Evolutionary conservation across 768 basidiomycete genomes (phyloP), one percentile per base, ranked within the genome.

Genomic region (Lactarius hatsudake): DNA sequence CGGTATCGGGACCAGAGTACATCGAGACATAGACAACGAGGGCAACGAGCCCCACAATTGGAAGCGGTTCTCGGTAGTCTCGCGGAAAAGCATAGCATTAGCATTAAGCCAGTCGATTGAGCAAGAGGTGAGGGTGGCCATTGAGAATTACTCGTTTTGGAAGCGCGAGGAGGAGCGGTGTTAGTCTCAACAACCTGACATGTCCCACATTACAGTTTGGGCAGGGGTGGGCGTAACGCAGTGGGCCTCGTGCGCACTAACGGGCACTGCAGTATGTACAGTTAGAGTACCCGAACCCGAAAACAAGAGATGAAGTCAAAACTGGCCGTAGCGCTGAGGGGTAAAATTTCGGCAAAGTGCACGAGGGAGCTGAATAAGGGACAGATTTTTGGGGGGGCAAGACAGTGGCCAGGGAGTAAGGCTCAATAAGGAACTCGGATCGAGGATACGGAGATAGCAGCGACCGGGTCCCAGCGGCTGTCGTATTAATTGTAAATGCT

Each of bases 41-140:
- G 18, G n/a, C 32, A 23, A 40, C 20, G 43, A 62, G 38, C 55
- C n/a, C 32, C 30, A 13, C 6, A 15, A 28, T 17, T 20, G 36
- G 55, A 42, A 63, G 48, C 61, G 48, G 28, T 34, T 28, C 28
- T 59, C 62, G 66, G 61, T 48, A 59, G 18, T 10, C 3, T 1
- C 1, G 10, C 66, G 66, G 66, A 67, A 40, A 40, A 54, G 62
- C 66, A 67, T 62, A 53, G 66, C 62, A 59, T 18, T 59, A 20
- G 15, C 57, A 59, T 18, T 59, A 20, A n/a, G n/a, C 1, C 26
- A 28, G 30, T 59, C 45, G 43, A 40, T 32, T 10, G 61, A 26
- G 10, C 12, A 9, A 17, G 45, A 59, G 45, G 56, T 36, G 61
- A 17, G 7, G 26, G 18, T 17, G 28, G 28, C 36, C 26, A 32